These are phyloP conservation scores for Cladosporium sp. DNA, from an alignment of 2,329 filamentous ascomycete species.

Conservation along the genomic window DNA sequence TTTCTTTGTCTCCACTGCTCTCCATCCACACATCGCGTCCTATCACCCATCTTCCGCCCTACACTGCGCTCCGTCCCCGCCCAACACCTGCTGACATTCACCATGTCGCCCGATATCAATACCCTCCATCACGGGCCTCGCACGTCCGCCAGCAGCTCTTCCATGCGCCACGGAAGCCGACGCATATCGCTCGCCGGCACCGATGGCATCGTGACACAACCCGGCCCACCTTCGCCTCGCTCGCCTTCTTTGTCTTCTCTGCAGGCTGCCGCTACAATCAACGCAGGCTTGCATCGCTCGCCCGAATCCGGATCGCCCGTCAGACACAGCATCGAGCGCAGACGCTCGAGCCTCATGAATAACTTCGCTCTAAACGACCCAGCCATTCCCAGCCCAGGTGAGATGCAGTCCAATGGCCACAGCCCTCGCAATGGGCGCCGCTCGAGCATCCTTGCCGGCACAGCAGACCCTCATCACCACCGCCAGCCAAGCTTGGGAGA, in stretches of 20 bases:
- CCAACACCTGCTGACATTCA: neutral
- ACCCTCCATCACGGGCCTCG: conserved; percentile 50
- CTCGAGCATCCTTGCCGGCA: conserved; percentile 41
- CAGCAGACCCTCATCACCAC: conserved; percentile 54
- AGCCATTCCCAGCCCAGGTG: conserved; percentile 61
- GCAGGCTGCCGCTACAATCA: conserved; percentile 72
- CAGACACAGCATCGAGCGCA: conserved; percentile 43
- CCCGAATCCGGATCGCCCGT: conserved; percentile 45
- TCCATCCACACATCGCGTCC: neutral
- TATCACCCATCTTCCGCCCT: no score
- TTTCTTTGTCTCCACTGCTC: neutral
- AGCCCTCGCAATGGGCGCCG: conserved; percentile 23
- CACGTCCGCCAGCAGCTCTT: conserved; percentile 28
- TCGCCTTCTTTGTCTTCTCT: conserved; percentile 65
- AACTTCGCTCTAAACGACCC: conserved; percentile 73
- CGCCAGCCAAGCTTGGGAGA: conserved; percentile 69
- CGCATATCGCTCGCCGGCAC: conserved; percentile 27
- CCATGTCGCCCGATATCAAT: conserved; percentile 56
- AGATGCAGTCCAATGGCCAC: conserved; percentile 49
- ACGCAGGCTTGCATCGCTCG: conserved; percentile 54
- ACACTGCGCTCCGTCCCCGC: no score
- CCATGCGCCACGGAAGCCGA: conserved; percentile 26
- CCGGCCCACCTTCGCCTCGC: conserved; percentile 45
- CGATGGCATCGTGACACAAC: conserved; percentile 29
- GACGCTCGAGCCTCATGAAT: conserved; percentile 66